Conservation (phyloP, 1,284 basidiomycete genomes). For the Coniferiporia sulphurascens region DNA sequence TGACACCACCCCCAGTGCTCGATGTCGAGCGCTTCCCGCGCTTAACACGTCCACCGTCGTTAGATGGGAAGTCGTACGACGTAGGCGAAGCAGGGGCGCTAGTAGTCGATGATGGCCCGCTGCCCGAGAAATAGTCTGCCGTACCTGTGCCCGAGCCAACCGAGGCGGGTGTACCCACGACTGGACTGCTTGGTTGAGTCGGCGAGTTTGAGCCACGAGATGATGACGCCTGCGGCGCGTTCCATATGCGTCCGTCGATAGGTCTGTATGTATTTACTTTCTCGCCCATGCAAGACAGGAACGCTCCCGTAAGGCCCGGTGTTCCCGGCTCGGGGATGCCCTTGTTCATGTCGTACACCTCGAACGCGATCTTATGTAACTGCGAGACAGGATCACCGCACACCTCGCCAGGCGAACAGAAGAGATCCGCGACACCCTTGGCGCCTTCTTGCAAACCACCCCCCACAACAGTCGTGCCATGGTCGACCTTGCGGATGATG, state of each 20-base stretch:
- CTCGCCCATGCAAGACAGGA: conserved; percentile 83
- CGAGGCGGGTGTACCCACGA: conserved; percentile 58
- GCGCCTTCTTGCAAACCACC: conserved; percentile 79
- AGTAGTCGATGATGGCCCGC: conserved; percentile 26
- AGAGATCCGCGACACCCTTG: conserved; percentile 78
- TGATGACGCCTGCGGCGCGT: conserved; percentile 37
- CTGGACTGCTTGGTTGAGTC: conserved; percentile 58
- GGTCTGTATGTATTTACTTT: conserved; percentile 85
- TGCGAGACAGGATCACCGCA: conserved; percentile 94
- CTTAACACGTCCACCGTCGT: conserved; percentile 77
- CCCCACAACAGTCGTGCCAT: conserved; percentile 85
- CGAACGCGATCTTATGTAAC: conserved; percentile 91
- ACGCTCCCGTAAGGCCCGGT: conserved; percentile 71
- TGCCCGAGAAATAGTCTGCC: conserved; percentile 68
- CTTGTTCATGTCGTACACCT: conserved; percentile 73
- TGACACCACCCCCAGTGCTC: conserved; percentile 55
- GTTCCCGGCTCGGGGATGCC: conserved; percentile 65
- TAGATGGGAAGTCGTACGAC: conserved; percentile 63
- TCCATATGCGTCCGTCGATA: conserved; percentile 76
- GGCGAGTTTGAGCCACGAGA: conserved; percentile 52
- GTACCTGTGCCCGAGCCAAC: conserved; percentile 30
- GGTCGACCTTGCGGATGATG: conserved; percentile 91
- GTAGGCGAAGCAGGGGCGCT: conserved; percentile 61
- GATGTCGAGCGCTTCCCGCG: conserved; percentile 72
- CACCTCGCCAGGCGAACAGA: conserved; percentile 77